Conservation (phyloP, 192 early-diverging fungal genomes). For the Glomus cerebriforme region DNA sequence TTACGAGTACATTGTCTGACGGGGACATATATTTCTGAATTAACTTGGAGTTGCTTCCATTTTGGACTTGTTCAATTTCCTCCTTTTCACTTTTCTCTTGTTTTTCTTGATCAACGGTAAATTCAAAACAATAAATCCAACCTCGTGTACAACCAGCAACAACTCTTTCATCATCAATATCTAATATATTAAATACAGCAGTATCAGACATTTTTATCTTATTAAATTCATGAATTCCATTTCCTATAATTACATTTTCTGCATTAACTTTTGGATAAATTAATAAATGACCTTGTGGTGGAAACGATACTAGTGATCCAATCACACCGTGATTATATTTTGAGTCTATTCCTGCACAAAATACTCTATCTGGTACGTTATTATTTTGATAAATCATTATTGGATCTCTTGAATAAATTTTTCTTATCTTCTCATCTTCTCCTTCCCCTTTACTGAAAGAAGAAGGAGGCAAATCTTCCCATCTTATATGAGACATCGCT, state of each 20-base stretch:
- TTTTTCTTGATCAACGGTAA: not conserved
- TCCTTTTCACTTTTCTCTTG: not conserved
- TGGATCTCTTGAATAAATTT: slow-evolving; percentile 2
- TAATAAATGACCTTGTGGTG: slow-evolving; percentile 6
- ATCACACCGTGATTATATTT: slow-evolving; percentile 9
- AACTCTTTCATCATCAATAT: slow-evolving; percentile 11
- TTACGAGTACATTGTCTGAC: too few relatives aligned
- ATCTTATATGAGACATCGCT: not conserved
- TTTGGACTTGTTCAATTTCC: too few relatives aligned
- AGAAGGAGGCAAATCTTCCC: not conserved
- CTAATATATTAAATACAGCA: not conserved
- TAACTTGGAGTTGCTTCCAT: too few relatives aligned
- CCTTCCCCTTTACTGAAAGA: not conserved
- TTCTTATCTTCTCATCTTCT: not conserved
- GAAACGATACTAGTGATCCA: not conserved
- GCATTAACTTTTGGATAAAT: slow-evolving; percentile 1
- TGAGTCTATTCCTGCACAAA: slow-evolving; percentile 8
- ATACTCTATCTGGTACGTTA: not conserved
- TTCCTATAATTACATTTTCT: not conserved
- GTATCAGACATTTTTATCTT: too few relatives aligned
- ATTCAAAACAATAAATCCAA: slow-evolving; percentile 10
- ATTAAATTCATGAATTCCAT: not conserved
- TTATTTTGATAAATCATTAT: slow-evolving; percentile 9
- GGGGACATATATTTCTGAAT: too few relatives aligned
- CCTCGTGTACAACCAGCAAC: slow-evolving; percentile 18